Conservation (phyloP, 257 asterid genomes). For the Linderniella brevidens region DNA sequence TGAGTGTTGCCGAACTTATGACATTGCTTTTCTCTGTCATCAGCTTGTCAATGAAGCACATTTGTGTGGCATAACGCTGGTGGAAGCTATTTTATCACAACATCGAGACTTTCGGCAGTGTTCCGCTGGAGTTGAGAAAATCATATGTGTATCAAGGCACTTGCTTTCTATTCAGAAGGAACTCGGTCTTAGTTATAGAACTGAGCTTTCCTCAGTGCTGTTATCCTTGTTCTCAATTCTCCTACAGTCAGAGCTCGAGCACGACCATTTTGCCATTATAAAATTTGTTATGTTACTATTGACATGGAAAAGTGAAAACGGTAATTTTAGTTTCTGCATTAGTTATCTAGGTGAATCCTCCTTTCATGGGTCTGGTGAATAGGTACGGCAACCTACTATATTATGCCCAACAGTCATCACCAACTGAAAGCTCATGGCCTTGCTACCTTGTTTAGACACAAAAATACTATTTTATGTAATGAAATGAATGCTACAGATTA, state of each 20-base stretch:
- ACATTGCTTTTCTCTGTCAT: slow-evolving; percentile 14
- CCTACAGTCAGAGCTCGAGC: slow-evolving; percentile 72
- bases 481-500: background rate
- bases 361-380: background rate
- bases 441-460: too few species aligned
- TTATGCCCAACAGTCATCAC: background rate
- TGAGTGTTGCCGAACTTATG: background rate
- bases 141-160: slow-evolving; percentile 42
- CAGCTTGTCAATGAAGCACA: slow-evolving; percentile 64
- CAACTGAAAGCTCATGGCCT: too few species aligned
- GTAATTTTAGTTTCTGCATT: slow-evolving; percentile 23
- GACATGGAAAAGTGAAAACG: slow-evolving; percentile 70
- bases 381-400: background rate
- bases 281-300: slow-evolving; percentile 44
- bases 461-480: too few species aligned
- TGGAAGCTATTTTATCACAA: slow-evolving; percentile 42
- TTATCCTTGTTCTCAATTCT: slow-evolving; percentile 47
- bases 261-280: slow-evolving; percentile 57
- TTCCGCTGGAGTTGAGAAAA: slow-evolving; percentile 49
- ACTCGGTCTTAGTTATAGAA: slow-evolving; percentile 48
- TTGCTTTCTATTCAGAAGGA: slow-evolving; percentile 66
- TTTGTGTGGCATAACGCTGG: slow-evolving; percentile 50
- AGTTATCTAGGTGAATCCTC: background rate
- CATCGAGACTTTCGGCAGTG: slow-evolving; percentile 31
- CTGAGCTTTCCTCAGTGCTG: slow-evolving; percentile 35